Base-by-base conservation (phyloP, 352 stramenopile genomes). In the Nothophytophthora sp. region DNA sequence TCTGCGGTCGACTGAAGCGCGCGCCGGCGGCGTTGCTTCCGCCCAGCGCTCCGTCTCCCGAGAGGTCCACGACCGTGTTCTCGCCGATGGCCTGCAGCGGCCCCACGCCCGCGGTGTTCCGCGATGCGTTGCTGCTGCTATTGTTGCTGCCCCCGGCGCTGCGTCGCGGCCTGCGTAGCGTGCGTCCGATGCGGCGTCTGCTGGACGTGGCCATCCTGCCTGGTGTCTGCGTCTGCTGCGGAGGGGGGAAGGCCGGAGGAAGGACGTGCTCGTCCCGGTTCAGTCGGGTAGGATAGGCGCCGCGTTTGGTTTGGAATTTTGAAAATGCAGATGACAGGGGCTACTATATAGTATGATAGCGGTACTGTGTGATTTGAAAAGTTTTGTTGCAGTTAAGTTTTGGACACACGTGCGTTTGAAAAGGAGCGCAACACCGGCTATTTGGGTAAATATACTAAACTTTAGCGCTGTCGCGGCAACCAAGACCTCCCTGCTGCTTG, bases 41-140 rank as follows among this genome's bases (percentile, higher is more conserved):
- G n/a, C 29, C 45, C 36, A 61, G 19, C 8, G 30, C 34, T 39
- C 63, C 63, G 55, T 57, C 61, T 11, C 19, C 35, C 6, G 36
- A 19, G 22, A 81, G 67, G 20, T 80, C 67, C 35, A 73, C 67
- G 51, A 88, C 70, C 27, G 76, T 83, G 43, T 90, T 84, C 60
- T 91, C 81, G 7, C 66, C 67, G 37, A 91, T 89, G 23, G 70
- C 50, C 49, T 81, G 59, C 13, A 91, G 56, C 3, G 65, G 62
- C 0, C 55, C 61, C 3, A 24, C 10, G 12, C 56, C 46, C n/a
- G 36, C 45, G 22, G 32, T 54, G 9, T 50, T 58, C 8, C 53
- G 60, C 13, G 36, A n/a, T n/a, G 46, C 61, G 38, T 22, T 48
- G 22, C 44, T 34, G 36, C 35, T 11, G 15, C 20, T 29, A 28